Evolutionary conservation across 1,139 yeast species (phyloP), one percentile per base, ranked within the genome.

Genomic region (Tardiomyces depauwii): DNA sequence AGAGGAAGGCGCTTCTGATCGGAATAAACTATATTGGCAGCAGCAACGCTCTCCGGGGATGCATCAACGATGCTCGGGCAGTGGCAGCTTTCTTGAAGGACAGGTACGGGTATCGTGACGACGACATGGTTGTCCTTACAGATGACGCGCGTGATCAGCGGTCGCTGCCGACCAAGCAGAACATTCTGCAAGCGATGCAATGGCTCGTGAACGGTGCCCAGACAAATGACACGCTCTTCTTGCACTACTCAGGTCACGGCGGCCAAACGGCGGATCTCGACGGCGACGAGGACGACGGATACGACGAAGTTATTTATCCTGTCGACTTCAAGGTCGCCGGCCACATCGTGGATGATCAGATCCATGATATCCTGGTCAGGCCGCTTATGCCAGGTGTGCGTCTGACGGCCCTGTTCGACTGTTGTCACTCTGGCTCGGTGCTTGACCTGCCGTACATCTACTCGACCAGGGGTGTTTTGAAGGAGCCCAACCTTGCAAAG

Each of bases 241-340:
- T 88, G 73, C 96, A 88, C 63, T 88, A 83, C 63, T 84, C 95
- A 1, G 96, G 97, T 9, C 97, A 89, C 62, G 97, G 97, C 32
- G 95, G 96, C 9, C 82, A 80, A 56, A 79, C 85, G 10, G 68
- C 72, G 49, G 96, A 89, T 63, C 61, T 69, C 45, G 85, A 85
- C 58, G 96, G 96, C 19, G 97, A 89, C 61, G 97, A 89, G 63
- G 93, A 80, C 23, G 88, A 82, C 59, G 96, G 96, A 0, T 76
- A 65, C 56, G 97, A 89, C 63, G 95, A 88, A 61, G 87, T 85
- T 41, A 83, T 89, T 49, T 89, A 88, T 58, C 97, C 97, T 1
- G 78, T 89, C 38, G 97, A 89, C 66, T 88, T 82, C 63, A 77
- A 87, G 63, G 68, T 63, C 16, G 73, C 72, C 3, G 94, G 95